phyloP scores from a whole-genome alignment of 768 basidiomycete genomes.

The Leucosporidium creatinivorum region DNA sequence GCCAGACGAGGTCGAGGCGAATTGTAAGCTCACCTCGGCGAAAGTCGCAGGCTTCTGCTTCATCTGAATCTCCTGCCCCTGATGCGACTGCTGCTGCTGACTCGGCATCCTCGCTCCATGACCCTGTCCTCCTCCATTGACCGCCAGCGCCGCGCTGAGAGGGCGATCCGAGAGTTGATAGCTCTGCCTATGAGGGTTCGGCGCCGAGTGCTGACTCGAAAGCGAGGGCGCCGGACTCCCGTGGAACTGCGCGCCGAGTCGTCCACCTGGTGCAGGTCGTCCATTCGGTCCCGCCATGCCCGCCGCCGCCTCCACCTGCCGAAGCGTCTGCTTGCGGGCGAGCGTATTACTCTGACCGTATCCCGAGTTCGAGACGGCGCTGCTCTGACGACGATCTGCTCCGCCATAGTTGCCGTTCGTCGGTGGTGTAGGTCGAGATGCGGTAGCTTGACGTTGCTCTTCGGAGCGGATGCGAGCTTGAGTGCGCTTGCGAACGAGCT shows the following conservation, averaged over 20 bases:
- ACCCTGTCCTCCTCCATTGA: too few relatives aligned
- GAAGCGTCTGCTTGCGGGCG: constrained; percentile 27
- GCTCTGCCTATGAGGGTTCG: background rate
- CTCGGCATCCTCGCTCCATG: background rate
- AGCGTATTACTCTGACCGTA: constrained; percentile 7
- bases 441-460: constrained; percentile 16
- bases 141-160: too few relatives aligned
- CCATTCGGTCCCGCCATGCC: constrained; percentile 8
- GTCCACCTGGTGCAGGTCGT: background rate
- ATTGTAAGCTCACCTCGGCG: constrained; percentile 25
- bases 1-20: background rate
- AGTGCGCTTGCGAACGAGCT: constrained; percentile 75
- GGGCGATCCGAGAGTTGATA: background rate
- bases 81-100: background rate
- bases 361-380: background rate
- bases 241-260: background rate
- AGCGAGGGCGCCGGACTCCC: background rate
- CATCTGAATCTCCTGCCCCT: background rate
- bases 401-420: background rate
- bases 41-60: constrained; percentile 20
- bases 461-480: constrained; percentile 47
- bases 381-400: background rate
- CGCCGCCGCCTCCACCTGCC: constrained; percentile 35
- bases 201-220: background rate
- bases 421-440: constrained; percentile 6